Evolutionary conservation across 768 basidiomycete species (phyloP), one percentile per base, ranked within the genome.

Genomic region (Hericium coralloides): DNA sequence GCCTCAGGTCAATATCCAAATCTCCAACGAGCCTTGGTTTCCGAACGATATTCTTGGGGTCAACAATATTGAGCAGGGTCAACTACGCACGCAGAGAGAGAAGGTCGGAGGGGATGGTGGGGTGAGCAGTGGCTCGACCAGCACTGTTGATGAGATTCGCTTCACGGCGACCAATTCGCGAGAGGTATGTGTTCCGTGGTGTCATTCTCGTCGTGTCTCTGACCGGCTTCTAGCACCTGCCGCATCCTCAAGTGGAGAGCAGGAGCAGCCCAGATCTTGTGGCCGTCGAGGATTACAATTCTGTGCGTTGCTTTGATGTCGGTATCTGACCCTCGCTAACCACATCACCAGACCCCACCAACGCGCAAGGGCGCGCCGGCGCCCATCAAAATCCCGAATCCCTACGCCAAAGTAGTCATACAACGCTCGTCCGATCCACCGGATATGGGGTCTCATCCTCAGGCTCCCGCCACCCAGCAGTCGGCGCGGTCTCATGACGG

Each of bases 341-440:
- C 31, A 4, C 31, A 31, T 31, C 31, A 31, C 6, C 31, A 31
- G 31, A 31, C 31, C 31, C 31, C 31, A 8, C 37, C 12, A 9
- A 17, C 49, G 17, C 60, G 58, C 41, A 63, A 45, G 39, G 2
- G 5, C n/a, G 9, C 57, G 6, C 62, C 55, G 3, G 22, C 60
- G 5, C 62, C 62, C 15, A 63, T 63, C 38, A 55, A 37, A 49
- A 59, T 63, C 23, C 62, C 62, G 9, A n/a, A 20, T 25, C 48
- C 15, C 23, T 41, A 41, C 52, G 55, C 39, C 17, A 58, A 23
- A 20, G 14, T 58, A n/a, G 56, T 50, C 20, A 53, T 62, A 14
- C 57, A 51, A 55, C 59, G 54, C 14, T 60, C 55, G 5, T 45
- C 49, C 0, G 20, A 38, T 31, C 47, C 31, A 38, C n/a, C 49